phyloP scores from a whole-genome alignment of 2,329 filamentous ascomycete species.

The Aspergillus tubingensis region DNA sequence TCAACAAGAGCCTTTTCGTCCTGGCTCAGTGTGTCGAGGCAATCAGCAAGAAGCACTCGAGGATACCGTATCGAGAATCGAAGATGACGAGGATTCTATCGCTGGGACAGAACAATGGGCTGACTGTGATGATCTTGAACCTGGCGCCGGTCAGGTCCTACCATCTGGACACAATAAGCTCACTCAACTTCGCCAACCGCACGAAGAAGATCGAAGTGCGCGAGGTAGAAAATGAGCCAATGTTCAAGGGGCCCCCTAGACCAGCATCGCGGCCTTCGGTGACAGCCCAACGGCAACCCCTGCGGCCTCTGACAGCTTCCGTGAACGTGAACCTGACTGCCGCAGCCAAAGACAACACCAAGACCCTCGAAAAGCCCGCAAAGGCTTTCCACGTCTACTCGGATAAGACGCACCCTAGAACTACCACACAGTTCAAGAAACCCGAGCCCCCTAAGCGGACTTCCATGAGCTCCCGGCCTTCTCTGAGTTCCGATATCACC shows the following conservation, averaged over 20 bases:
- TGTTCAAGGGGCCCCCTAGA: constrained; percentile 74
- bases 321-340: constrained; percentile 70
- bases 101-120: constrained; percentile 89
- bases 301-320: constrained; percentile 73
- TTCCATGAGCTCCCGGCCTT: constrained; percentile 38
- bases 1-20: constrained; percentile 96
- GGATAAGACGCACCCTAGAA: constrained; percentile 61
- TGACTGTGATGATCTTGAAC: constrained; percentile 96
- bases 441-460: constrained; percentile 49
- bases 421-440: constrained; percentile 38
- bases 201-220: constrained; percentile 96
- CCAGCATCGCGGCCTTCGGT: constrained; percentile 45
- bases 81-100: constrained; percentile 97
- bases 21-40: constrained; percentile 94
- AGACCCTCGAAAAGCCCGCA: constrained; percentile 67
- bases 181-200: constrained; percentile 89
- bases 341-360: constrained; percentile 53
- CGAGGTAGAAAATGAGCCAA: constrained; percentile 92
- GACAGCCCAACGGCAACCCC: constrained; percentile 67
- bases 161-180: constrained; percentile 90
- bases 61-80: constrained; percentile 90
- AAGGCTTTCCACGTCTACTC: constrained; percentile 88
- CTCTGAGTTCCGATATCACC: constrained; percentile 37
- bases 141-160: constrained; percentile 88
- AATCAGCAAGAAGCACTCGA: constrained; percentile 71